Evolutionary conservation across 306 rosid genomes (phyloP), one percentile per base, ranked within the genome.

Genomic region (Cucurbita ficifolia): DNA sequence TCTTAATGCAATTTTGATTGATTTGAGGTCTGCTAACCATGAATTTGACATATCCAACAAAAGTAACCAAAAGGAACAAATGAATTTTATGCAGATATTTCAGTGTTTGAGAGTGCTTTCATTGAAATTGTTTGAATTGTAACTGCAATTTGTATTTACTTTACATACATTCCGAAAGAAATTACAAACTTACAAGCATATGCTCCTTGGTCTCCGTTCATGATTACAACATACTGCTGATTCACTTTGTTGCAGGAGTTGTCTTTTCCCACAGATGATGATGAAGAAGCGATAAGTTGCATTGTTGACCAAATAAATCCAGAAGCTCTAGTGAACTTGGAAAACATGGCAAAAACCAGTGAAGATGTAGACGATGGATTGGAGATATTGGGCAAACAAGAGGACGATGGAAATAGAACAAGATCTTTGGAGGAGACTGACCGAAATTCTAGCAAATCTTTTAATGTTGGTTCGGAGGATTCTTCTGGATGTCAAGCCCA

Each of bases 211-310:
- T 35, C 13, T 63, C 50, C 46, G 1, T 63, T 49, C 29, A 39
- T 17, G 64, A 29, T 29, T 29, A 63, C 16, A 39, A 9, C 49
- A 63, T n/a, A 17, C 43, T 39, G 50, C 70, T 63, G 29, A 39
- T 63, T 63, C 70, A 38, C 70, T 63, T 19, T 63, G 70, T 63
- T 63, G 39, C 74, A 84, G 96, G 87, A 82, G 70, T 16, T 22
- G 11, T 35, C 36, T n/a, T 74, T 67, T 46, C 63, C 60, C 19
- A 60, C 72, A 14, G 76, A 77, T n/a, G 78, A 62, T 74, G 51
- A 78, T 19, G 73, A n/a, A 42, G 77, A 67, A 56, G 81, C 78
- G 10, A 70, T 36, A 74, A 76, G 54, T 4, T 36, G n/a, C 22
- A 22, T 62, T 59, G 48, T 61, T 76, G 78, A 72, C 48, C 35